A percentile compares a stretch with the other conserved stretches of the same genome.
phyloP scores from a whole-genome alignment of 345 rosid genomes.

The Carallia pectinifolia region DNA sequence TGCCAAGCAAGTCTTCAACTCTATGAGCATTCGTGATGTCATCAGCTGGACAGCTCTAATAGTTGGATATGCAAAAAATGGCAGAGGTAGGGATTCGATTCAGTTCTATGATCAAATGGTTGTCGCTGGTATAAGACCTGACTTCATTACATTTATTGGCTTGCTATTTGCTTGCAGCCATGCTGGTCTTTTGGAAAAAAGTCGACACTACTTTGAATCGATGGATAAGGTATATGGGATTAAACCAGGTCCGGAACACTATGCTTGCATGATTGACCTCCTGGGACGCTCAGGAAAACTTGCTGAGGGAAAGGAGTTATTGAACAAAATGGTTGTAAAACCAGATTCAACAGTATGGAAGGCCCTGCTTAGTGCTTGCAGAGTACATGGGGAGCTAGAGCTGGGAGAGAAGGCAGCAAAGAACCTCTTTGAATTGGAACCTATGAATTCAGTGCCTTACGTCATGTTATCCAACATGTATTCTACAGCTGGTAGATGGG shows the following conservation, averaged over 20 bases:
- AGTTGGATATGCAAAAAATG: conserved; percentile 85
- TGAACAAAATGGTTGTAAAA: conserved; percentile 60
- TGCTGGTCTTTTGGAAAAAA: conserved; percentile 62
- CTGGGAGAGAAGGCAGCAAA: conserved; percentile 80
- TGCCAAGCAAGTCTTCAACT: conserved; percentile 54
- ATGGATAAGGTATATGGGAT: conserved; percentile 64
- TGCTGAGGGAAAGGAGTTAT: conserved; percentile 53
- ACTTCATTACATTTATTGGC: conserved; percentile 77
- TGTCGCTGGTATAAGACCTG: conserved; percentile 58
- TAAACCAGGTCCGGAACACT: conserved; percentile 77
- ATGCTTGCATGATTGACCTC: conserved; percentile 91
- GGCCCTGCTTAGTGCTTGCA: conserved; percentile 70
- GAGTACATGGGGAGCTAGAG: conserved; percentile 64
- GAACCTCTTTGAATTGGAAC: conserved; percentile 66
- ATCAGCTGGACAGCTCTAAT: conserved; percentile 89
- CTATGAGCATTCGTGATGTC: conserved; percentile 56
- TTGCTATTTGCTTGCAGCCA: conserved; percentile 92
- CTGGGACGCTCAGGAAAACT: conserved; percentile 80
- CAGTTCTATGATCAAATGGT: conserved; percentile 61
- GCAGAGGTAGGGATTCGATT: conserved; percentile 69
- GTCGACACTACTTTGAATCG: conserved; percentile 53
- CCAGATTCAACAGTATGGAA: conserved; percentile 91
- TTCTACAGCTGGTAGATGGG: conserved; percentile 65
- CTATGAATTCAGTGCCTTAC: conserved; percentile 66
- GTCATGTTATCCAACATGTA: conserved; percentile 73